Evolutionary conservation across 305 asterid genomes (phyloP).

Genomic region (Solanum hybrid): DNA sequence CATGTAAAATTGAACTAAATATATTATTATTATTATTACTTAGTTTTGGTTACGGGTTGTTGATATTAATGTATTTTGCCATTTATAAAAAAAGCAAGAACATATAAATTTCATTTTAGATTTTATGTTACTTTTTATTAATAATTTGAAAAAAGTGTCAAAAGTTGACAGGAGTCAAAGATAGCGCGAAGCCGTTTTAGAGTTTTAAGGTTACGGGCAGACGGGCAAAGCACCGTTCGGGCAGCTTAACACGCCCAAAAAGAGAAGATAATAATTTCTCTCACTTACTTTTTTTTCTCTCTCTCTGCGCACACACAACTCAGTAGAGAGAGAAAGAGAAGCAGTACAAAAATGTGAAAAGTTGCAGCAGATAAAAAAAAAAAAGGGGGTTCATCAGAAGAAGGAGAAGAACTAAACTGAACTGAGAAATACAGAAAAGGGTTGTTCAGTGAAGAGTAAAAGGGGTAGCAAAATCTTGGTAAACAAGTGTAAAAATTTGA

Average conservation of each 20-base stretch:
- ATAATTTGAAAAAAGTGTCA: background rate
- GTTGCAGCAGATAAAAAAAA: conserved; percentile 18
- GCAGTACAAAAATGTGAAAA: conserved; percentile 18
- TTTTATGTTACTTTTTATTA: background rate
- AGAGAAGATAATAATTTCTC: conserved; percentile 34
- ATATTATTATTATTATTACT: background rate
- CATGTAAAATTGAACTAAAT: background rate
- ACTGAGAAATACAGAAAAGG: background rate
- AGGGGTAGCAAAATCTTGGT: background rate
- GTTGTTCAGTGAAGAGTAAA: background rate
- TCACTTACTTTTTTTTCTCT: conserved; percentile 19
- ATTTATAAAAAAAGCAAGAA: background rate
- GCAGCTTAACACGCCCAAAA: conserved; percentile 57
- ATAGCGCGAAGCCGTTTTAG: conserved; percentile 62
- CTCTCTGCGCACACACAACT: conserved; percentile 14
- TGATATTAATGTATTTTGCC: background rate
- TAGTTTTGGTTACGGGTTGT: background rate
- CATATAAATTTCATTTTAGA: background rate
- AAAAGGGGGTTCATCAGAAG: conserved; percentile 4
- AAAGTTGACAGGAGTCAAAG: conserved; percentile 26
- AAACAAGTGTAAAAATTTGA: background rate
- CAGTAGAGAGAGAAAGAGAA: conserved; percentile 21
- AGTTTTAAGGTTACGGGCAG: conserved; percentile 38
- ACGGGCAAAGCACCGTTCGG: conserved; percentile 43
- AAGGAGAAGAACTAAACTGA: conserved; percentile 14